Base-by-base conservation (phyloP, 192 early-diverging fungal genomes). In the Backusella australiensis region DNA sequence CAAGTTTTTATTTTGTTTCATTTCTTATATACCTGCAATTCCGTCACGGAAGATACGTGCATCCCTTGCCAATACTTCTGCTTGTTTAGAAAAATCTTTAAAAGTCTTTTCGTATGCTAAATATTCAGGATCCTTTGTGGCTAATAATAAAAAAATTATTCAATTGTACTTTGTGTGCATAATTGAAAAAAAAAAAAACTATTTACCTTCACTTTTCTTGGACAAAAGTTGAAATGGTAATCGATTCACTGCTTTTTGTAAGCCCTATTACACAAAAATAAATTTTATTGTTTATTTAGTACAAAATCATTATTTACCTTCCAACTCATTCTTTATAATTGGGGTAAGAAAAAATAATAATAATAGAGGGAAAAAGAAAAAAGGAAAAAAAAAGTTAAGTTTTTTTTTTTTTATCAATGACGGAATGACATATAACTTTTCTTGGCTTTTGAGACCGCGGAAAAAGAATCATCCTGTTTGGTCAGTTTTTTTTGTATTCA, bases 181-280 rank as follows among this genome's bases (percentile, higher is more conserved):
- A 36, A n/a, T 8, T 39, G 42, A 36, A 6, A 23, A 15, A 5
- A 29, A 29, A 29, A 29, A 29, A 29, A 29, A 0, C 29, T 23
- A 11, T 44, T 67, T 71, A 83, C 82, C 66, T 34, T 78, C 77
- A 38, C 39, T 52, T 70, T 88, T 88, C 73, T 89, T 89, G 69
- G 88, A 85, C 26, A 89, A 85, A 63, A 96, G 82, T 79, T 91
- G 89, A 67, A 91, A 91, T 32, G 95, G 95, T 81, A 96, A 88
- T 46, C 95, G 86, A 69, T 87, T 83, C 39, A 96, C 88, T 67
- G 94, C 94, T 83, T 96, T 96, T 81, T 81, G 80, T 36, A 81
- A 44, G n/a, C 80, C 80, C 80, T 77, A 69, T 29, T 29, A 70
- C 6, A 26, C 6, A 63, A 38, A 49, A 0, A 36, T 35, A 6